Evolutionary conservation across 1,284 basidiomycete species (phyloP).

Genomic region (Ganoderma lucidum): DNA sequence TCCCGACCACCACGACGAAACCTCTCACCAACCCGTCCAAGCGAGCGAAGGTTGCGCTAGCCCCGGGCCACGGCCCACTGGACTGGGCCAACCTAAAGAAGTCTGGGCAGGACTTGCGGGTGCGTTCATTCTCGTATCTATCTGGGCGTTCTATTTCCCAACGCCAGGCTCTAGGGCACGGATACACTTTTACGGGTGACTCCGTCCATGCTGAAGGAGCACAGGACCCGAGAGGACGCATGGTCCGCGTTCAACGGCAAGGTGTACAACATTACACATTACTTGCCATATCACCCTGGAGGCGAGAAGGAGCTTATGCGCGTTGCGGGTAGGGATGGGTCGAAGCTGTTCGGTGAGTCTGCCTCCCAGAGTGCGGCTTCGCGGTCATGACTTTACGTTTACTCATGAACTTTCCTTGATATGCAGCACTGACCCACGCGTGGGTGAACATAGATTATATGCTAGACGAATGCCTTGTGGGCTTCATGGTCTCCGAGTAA

Average conservation of each 20-base stretch:
- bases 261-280: conserved; percentile 97
- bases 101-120: conserved; percentile 81
- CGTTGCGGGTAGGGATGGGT: conserved; percentile 95
- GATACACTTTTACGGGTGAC: conserved; percentile 79
- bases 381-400: neutral
- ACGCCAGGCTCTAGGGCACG: conserved; percentile 56
- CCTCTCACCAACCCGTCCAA: conserved; percentile 64
- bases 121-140: conserved; percentile 44
- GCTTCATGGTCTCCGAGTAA: conserved; percentile 77
- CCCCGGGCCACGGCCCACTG: conserved; percentile 91
- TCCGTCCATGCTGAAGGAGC: conserved; percentile 84
- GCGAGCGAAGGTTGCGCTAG: conserved; percentile 85
- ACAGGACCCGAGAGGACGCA: conserved; percentile 87
- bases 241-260: conserved; percentile 95
- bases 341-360: conserved; percentile 87
- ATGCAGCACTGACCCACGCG: conserved; percentile 58
- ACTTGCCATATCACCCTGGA: conserved; percentile 93
- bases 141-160: conserved; percentile 9
- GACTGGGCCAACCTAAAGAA: conserved; percentile 94
- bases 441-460: conserved; percentile 97
- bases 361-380: neutral
- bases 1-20: conserved; percentile 66
- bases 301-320: conserved; percentile 95
- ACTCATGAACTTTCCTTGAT: neutral
- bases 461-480: conserved; percentile 91